phyloP scores from a whole-genome alignment of 2,329 filamentous ascomycete species.

The Paracoccidioides brasiliensis region DNA sequence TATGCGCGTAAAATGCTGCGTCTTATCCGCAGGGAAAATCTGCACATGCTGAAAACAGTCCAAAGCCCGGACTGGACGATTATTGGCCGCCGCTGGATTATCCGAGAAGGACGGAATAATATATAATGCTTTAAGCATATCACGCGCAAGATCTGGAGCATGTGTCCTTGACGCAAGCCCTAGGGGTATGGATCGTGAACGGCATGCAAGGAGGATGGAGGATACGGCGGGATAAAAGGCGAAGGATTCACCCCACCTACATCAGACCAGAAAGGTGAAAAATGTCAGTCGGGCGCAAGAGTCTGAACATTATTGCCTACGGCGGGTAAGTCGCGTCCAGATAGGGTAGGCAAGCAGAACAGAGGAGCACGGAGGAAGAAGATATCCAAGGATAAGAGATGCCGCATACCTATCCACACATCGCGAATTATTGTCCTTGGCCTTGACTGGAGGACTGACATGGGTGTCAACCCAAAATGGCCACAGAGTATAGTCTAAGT shows the following conservation, averaged over 20 bases:
- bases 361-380: background rate
- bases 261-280: background rate
- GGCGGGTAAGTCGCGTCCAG: background rate
- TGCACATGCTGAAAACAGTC: conserved; percentile 46
- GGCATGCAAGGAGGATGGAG: conserved; percentile 50
- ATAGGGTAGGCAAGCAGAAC: background rate
- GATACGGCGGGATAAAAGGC: conserved; percentile 60
- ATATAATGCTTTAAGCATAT: conserved; percentile 65
- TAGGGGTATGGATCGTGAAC: conserved; percentile 42
- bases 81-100: conserved; percentile 24
- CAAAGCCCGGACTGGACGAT: conserved; percentile 37
- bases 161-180: conserved; percentile 70
- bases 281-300: background rate
- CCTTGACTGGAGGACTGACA: conserved; percentile 60
- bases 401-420: conserved; percentile 29
- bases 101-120: conserved; percentile 36
- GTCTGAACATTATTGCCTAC: background rate
- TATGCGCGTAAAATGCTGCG: conserved; percentile 67
- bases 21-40: conserved; percentile 65
- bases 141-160: conserved; percentile 64
- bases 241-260: conserved; percentile 50
- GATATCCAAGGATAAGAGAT: background rate
- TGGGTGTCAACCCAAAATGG: conserved; percentile 97
- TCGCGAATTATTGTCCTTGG: conserved; percentile 40
- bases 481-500: conserved; percentile 98